A percentile compares a stretch with the other conserved stretches of the same genome.
Evolutionary conservation across 2,329 filamentous ascomycete species (phyloP).

Genomic region (Cladosporium phlei): DNA sequence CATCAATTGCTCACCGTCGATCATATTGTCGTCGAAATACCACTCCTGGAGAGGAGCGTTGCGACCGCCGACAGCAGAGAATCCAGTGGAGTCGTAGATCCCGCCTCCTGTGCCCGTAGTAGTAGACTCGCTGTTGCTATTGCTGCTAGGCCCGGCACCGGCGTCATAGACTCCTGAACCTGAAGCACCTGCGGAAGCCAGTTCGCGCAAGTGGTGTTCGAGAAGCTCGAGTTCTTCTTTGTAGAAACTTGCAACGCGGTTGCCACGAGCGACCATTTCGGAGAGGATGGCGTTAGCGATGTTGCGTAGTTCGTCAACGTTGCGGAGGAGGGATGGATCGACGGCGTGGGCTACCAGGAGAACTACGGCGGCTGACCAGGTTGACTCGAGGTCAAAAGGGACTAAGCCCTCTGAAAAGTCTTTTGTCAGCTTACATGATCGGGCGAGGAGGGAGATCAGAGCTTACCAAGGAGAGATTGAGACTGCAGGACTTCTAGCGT

Average conservation of each 20-base stretch:
- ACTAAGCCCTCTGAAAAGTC: conserved; percentile 21
- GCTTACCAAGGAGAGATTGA: conserved; percentile 12
- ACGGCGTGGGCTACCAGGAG: conserved; percentile 19
- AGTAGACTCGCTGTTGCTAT: conserved; percentile 3
- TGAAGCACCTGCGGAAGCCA: neutral
- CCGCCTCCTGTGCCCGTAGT: neutral
- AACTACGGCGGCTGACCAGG: conserved; percentile 20
- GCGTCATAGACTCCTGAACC: too few relatives aligned
- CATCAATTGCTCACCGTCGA: conserved; percentile 12
- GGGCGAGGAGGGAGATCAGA: neutral
- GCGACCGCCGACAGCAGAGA: neutral
- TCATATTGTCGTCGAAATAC: conserved; percentile 10
- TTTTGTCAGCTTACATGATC: too few relatives aligned
- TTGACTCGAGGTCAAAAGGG: conserved; percentile 23
- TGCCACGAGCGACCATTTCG: conserved; percentile 20
- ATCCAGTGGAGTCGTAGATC: conserved; percentile 2
- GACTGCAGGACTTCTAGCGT: conserved; percentile 14
- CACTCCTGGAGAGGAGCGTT: conserved; percentile 3
- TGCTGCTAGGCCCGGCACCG: conserved; percentile 2
- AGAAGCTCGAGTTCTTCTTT: conserved; percentile 19
- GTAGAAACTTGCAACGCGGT: conserved; percentile 19
- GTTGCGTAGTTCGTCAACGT: conserved; percentile 14
- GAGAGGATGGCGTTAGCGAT: conserved; percentile 18
- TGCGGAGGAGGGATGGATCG: conserved; percentile 18
- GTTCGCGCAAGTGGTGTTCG: conserved; percentile 13